A percentile compares a stretch with the other conserved stretches of the same genome.
phyloP scores from a whole-genome alignment of 495 filamentous ascomycete species.

The Rusavskia elegans region DNA sequence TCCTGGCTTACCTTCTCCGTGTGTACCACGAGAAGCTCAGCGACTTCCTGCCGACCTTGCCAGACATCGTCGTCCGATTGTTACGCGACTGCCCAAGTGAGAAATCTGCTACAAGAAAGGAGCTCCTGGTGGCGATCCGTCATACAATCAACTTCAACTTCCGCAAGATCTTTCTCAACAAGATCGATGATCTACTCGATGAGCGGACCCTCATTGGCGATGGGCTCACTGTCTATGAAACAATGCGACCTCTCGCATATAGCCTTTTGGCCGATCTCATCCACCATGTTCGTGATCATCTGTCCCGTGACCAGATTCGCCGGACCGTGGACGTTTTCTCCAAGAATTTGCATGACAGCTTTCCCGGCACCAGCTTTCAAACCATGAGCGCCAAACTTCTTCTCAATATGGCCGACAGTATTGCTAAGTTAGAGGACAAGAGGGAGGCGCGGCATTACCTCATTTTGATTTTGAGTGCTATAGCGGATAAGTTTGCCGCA shows the following conservation, averaged over 20 bases:
- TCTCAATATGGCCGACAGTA: constrained; percentile 94
- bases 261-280: constrained; percentile 98
- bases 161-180: constrained; percentile 80
- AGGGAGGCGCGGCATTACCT: constrained; percentile 86
- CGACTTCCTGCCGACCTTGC: constrained; percentile 78
- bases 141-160: constrained; percentile 99
- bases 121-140: constrained; percentile 86
- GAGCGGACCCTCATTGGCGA: constrained; percentile 89
- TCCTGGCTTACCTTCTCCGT: constrained; percentile 82
- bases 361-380: constrained; percentile 96
- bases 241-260: constrained; percentile 88
- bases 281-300: constrained; percentile 81
- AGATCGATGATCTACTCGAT: constrained; percentile 90
- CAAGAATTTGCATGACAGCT: constrained; percentile 86
- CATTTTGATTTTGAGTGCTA: constrained; percentile 93
- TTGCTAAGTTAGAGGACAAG: constrained; percentile 80
- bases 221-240: constrained; percentile 90
- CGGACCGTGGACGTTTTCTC: constrained; percentile 95
- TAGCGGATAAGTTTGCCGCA: constrained; percentile 92
- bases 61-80: constrained; percentile 80
- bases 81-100: constrained; percentile 89
- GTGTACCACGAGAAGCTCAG: constrained; percentile 75
- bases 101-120: constrained; percentile 84
- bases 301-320: constrained; percentile 76
- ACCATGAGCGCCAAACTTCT: constrained; percentile 98